Conservation (phyloP, 257 asterid species). For the Mitragyna speciosa region DNA sequence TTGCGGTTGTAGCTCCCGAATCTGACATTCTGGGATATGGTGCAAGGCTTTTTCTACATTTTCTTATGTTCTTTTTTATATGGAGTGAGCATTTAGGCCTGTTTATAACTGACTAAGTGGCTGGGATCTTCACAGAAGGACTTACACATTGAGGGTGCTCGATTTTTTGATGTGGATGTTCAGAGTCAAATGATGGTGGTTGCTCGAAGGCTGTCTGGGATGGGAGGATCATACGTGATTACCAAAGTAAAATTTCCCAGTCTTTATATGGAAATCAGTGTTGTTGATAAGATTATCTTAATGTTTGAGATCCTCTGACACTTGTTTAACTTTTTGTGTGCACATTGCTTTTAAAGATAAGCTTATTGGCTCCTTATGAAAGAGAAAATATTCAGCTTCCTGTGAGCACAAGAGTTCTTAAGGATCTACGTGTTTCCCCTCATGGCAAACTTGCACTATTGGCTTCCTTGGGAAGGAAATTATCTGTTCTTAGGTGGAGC, state of each 20-base stretch:
- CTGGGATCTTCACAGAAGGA: slow-evolving; percentile 45
- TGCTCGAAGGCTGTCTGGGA: slow-evolving; percentile 70
- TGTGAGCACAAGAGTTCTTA: slow-evolving; percentile 54
- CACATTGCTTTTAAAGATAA: slow-evolving; percentile 49
- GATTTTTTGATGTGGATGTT: slow-evolving; percentile 75
- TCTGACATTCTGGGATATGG: neutral
- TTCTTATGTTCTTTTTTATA: neutral
- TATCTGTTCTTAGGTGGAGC: slow-evolving; percentile 68
- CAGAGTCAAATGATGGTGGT: slow-evolving; percentile 48
- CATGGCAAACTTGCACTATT: slow-evolving; percentile 65
- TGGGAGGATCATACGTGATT: slow-evolving; percentile 63
- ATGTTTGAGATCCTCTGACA: slow-evolving; percentile 13
- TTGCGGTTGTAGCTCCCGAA: neutral
- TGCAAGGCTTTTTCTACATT: neutral
- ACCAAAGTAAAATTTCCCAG: slow-evolving; percentile 65
- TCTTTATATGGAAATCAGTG: neutral
- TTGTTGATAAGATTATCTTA: slow-evolving; percentile 3
- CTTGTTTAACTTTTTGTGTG: slow-evolving; percentile 12
- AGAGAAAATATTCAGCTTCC: slow-evolving; percentile 74
- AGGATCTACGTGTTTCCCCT: slow-evolving; percentile 79
- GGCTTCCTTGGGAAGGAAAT: slow-evolving; percentile 85
- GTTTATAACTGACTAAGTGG: neutral
- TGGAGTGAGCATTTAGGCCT: neutral
- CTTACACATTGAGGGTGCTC: slow-evolving; percentile 71
- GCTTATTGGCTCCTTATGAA: slow-evolving; percentile 55